phyloP scores from a whole-genome alignment of 345 rosid species.

The Sonneratia caseolaris region DNA sequence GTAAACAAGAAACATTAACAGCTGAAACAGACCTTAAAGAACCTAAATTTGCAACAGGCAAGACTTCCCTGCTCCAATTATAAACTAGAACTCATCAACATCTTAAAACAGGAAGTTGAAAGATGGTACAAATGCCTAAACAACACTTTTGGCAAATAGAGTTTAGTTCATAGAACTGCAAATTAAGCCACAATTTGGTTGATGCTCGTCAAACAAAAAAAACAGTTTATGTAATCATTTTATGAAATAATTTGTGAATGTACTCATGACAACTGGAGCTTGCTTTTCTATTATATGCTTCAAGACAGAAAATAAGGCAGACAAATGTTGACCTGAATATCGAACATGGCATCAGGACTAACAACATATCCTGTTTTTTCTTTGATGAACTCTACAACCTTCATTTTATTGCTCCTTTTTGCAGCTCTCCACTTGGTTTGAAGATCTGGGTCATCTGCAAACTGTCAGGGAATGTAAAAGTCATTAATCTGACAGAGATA shows the following conservation, averaged over 20 bases:
- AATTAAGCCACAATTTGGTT: not conserved
- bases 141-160: not conserved
- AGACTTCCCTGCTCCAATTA: not conserved
- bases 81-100: not conserved
- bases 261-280: not conserved
- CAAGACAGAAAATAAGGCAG: not conserved
- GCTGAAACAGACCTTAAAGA: not conserved
- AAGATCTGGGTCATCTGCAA: constrained; percentile 45
- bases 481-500: not conserved
- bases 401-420: constrained; percentile 48
- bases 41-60: not conserved
- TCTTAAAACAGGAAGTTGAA: not conserved
- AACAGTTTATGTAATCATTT: not conserved
- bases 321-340: constrained; percentile 33
- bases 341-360: constrained; percentile 53
- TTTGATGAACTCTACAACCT: constrained; percentile 39
- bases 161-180: not conserved
- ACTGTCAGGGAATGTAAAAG: constrained; percentile 17
- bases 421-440: constrained; percentile 49
- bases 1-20: too few relatives aligned
- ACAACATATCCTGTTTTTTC: constrained; percentile 45
- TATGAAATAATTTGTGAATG: not conserved
- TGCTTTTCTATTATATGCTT: too few relatives aligned
- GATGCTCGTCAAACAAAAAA: not conserved
- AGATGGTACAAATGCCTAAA: not conserved